Percentiles rank a stretch among this genome's conserved stretches.
These are phyloP conservation scores for Suhomyces vadensis DNA, from an alignment of 805 yeast genomes.

Conservation along the genomic window DNA sequence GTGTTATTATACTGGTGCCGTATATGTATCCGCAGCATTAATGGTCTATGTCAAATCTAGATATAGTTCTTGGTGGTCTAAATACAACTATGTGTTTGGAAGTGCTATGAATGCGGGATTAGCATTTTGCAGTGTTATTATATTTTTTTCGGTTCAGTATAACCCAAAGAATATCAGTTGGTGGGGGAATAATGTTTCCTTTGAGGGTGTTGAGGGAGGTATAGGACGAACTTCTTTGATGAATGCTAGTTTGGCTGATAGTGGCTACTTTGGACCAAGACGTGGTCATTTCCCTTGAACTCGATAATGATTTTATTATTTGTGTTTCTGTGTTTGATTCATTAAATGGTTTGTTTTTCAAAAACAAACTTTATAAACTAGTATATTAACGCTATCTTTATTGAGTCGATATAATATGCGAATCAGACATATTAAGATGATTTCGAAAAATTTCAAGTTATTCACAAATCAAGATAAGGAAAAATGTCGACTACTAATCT, in stretches of 20 bases:
- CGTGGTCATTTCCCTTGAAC: constrained; percentile 28
- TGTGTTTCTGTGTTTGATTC: too few relatives aligned
- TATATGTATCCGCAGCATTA: constrained; percentile 25
- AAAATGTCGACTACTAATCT: too few relatives aligned
- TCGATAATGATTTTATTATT: too few relatives aligned
- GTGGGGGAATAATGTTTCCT: constrained; percentile 33
- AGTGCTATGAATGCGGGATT: constrained; percentile 34
- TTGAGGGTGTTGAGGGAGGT: constrained; percentile 39
- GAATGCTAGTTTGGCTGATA: constrained; percentile 23
- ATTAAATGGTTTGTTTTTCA: too few relatives aligned
- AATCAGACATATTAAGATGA: too few relatives aligned
- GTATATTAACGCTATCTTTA: too few relatives aligned
- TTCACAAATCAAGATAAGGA: too few relatives aligned
- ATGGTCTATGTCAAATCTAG: constrained; percentile 28
- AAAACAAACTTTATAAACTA: too few relatives aligned
- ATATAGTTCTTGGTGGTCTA: constrained; percentile 35
- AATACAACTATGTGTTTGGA: constrained; percentile 33
- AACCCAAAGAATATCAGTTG: constrained; percentile 27
- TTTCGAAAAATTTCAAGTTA: too few relatives aligned
- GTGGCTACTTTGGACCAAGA: constrained; percentile 41
- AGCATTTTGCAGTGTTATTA: constrained; percentile 34
- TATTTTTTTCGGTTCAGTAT: constrained; percentile 39
- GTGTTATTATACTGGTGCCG: constrained; percentile 28
- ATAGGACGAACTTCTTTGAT: constrained; percentile 18
- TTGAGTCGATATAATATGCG: too few relatives aligned